phyloP scores from a whole-genome alignment of 1,284 basidiomycete genomes.

The Irpex sp. region DNA sequence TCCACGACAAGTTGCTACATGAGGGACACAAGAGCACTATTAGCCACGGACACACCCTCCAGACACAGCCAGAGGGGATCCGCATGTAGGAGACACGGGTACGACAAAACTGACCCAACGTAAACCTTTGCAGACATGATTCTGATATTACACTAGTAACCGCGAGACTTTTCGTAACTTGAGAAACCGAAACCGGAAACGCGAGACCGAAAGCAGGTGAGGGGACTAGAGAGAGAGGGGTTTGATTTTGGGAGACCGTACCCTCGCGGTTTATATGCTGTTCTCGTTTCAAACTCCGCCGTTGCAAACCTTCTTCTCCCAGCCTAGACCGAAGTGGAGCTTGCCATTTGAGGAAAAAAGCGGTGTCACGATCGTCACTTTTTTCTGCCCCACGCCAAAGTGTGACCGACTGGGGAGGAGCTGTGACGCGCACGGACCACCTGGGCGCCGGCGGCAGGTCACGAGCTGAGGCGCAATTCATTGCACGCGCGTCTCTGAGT shows the following conservation, averaged over 20 bases:
- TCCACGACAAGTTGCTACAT: slow-evolving; percentile 88
- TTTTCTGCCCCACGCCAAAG: neutral
- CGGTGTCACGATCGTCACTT: slow-evolving; percentile 11
- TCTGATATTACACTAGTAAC: slow-evolving; percentile 43
- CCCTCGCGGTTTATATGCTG: slow-evolving; percentile 44
- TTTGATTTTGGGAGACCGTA: slow-evolving; percentile 18
- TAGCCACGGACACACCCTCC: slow-evolving; percentile 25
- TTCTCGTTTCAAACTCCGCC: slow-evolving; percentile 28
- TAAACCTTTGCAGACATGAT: slow-evolving; percentile 77
- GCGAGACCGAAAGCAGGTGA: slow-evolving; percentile 22
- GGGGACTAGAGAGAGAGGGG: slow-evolving; percentile 24
- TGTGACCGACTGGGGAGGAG: neutral
- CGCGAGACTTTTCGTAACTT: slow-evolving; percentile 35
- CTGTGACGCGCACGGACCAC: slow-evolving; percentile 2
- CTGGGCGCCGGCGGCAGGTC: slow-evolving; percentile 7
- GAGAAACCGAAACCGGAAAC: slow-evolving; percentile 32
- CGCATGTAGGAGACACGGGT: slow-evolving; percentile 14
- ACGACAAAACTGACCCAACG: slow-evolving; percentile 69
- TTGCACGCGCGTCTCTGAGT: neutral
- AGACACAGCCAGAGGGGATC: slow-evolving; percentile 13
- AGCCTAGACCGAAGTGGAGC: slow-evolving; percentile 8
- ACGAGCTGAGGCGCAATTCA: slow-evolving; percentile 6
- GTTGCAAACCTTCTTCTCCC: slow-evolving; percentile 11
- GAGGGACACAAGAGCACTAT: slow-evolving; percentile 22
- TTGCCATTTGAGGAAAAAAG: slow-evolving; percentile 5